Conservation (phyloP, 2,329 filamentous ascomycete genomes). For the Curvularia verruculosa region DNA sequence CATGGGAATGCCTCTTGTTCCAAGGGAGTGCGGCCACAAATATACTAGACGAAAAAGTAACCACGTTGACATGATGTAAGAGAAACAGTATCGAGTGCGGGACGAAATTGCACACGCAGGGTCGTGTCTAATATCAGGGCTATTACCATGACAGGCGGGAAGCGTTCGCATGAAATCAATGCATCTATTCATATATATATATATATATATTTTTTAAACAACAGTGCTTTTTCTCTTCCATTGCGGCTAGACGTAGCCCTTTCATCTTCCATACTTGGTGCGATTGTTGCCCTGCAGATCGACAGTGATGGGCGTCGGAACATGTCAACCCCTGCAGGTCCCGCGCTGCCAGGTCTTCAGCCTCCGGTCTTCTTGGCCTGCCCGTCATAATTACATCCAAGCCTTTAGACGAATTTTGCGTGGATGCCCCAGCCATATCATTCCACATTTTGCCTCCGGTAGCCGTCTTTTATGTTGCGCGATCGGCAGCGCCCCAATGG, state of each 20-base stretch:
- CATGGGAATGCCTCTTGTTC: neutral
- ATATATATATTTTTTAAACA: slow-evolving; percentile 17
- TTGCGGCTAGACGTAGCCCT: slow-evolving; percentile 1
- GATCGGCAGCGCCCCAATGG: slow-evolving; percentile 1
- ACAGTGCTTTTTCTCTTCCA: slow-evolving; percentile 20
- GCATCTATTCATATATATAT: slow-evolving; percentile 17
- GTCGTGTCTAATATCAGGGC: neutral
- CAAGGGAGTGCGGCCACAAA: neutral
- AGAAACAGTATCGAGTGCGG: neutral
- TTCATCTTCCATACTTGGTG: slow-evolving; percentile 2
- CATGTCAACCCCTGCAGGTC: neutral
- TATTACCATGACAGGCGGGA: slow-evolving; percentile 2
- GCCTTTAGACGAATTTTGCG: neutral
- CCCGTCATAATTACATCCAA: neutral
- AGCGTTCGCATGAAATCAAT: slow-evolving; percentile 12
- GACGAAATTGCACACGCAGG: neutral
- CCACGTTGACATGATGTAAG: slow-evolving; percentile 1
- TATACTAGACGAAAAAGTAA: neutral
- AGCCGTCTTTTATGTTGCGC: neutral
- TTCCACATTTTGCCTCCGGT: slow-evolving; percentile 2
- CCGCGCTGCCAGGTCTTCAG: neutral
- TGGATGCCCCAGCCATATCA: neutral
- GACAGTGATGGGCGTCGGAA: slow-evolving; percentile 12
- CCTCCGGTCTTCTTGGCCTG: neutral
- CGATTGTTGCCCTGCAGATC: slow-evolving; percentile 27